Conservation (phyloP, 306 rosid species). For the Datisca glomerata region DNA sequence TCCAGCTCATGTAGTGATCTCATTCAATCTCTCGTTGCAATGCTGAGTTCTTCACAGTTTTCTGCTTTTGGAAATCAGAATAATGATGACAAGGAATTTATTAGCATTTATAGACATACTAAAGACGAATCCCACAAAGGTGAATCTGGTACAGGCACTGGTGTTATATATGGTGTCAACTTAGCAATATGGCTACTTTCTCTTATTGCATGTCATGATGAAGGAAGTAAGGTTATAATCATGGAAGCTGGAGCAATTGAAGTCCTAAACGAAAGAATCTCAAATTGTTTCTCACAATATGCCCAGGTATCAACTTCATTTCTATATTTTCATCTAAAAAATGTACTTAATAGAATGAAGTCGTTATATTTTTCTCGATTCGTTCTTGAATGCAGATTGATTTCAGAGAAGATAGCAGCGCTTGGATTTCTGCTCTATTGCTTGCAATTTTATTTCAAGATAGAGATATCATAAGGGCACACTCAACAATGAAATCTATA, state of each 20-base stretch:
- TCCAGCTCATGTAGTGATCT: slow-evolving; percentile 48
- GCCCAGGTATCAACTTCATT: slow-evolving; percentile 54
- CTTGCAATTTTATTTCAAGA: slow-evolving; percentile 84
- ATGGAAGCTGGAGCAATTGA: slow-evolving; percentile 98
- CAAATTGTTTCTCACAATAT: slow-evolving; percentile 55
- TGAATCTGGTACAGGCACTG: slow-evolving; percentile 44
- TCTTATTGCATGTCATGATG: slow-evolving; percentile 79
- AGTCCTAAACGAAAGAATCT: slow-evolving; percentile 68
- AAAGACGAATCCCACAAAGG: slow-evolving; percentile 31
- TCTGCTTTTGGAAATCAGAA: slow-evolving; percentile 27
- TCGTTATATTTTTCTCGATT: slow-evolving; percentile 1
- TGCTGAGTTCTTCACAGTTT: slow-evolving; percentile 38
- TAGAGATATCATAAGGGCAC: slow-evolving; percentile 88
- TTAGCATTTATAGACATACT: slow-evolving; percentile 55
- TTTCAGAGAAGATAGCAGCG: slow-evolving; percentile 79
- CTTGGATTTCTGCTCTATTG: slow-evolving; percentile 80
- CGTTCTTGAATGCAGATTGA: slow-evolving; percentile 51
- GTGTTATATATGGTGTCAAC: slow-evolving; percentile 49
- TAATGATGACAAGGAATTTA: slow-evolving; percentile 33
- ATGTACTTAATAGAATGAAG: background rate
- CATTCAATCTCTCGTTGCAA: slow-evolving; percentile 70
- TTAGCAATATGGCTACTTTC: slow-evolving; percentile 83
- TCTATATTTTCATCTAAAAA: background rate
- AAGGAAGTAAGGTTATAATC: slow-evolving; percentile 47
- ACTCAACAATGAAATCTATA: slow-evolving; percentile 72